These are phyloP conservation scores for Thalia dealbata DNA, from an alignment of 176 grass and related monocot genomes.

Conservation along the genomic window DNA sequence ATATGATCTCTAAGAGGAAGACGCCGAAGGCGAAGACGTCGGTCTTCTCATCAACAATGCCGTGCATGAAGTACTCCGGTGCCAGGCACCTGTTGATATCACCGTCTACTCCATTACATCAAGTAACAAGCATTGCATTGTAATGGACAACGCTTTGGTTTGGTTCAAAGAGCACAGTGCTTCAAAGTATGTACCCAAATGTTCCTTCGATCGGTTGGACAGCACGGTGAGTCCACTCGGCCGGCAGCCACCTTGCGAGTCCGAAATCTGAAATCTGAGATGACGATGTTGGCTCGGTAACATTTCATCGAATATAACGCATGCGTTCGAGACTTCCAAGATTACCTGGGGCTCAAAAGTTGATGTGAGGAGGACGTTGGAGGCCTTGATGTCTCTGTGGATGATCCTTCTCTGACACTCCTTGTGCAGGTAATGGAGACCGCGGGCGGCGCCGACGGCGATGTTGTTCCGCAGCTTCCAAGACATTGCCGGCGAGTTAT, in stretches of 20 bases:
- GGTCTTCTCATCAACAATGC: slow-evolving; percentile 19
- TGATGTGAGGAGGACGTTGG: slow-evolving; percentile 14
- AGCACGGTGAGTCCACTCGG: slow-evolving; percentile 11
- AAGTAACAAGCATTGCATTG: no score
- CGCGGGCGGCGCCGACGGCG: not conserved
- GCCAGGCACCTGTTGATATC: slow-evolving; percentile 9
- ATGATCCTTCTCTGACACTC: slow-evolving; percentile 17
- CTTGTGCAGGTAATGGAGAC: slow-evolving; percentile 21
- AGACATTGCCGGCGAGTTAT: slow-evolving; percentile 1
- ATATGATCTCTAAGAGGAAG: slow-evolving; percentile 23
- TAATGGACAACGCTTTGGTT: not conserved
- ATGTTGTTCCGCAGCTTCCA: slow-evolving; percentile 10
- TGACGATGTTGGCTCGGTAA: not conserved
- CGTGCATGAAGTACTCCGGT: slow-evolving; percentile 24
- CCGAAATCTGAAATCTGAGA: slow-evolving; percentile 22
- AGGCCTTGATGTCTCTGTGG: slow-evolving; percentile 20
- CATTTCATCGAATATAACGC: not conserved
- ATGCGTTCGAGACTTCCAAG: no score
- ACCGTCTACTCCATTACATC: not conserved
- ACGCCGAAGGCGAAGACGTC: slow-evolving; percentile 20
- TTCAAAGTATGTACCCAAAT: not conserved
- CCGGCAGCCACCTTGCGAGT: slow-evolving; percentile 15
- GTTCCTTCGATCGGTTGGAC: slow-evolving; percentile 17
- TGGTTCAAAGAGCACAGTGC: not conserved
- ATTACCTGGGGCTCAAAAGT: slow-evolving; percentile 10